Evolutionary conservation across 192 early-diverging fungal genomes (phyloP).

Genomic region (Linnemannia zychae): DNA sequence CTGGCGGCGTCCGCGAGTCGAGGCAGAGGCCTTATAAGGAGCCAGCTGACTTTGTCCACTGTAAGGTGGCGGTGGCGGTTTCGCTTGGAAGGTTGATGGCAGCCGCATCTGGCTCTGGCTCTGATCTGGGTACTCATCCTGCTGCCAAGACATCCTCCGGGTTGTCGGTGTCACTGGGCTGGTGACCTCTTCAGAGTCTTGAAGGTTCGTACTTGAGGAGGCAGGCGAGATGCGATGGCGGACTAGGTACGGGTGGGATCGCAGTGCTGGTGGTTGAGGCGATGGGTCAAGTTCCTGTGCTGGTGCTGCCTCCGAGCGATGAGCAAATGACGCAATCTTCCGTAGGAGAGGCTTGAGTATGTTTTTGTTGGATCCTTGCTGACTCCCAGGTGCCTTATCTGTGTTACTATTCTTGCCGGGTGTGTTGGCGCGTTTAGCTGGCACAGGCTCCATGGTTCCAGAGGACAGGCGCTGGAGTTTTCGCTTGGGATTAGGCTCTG

Average conservation of each 20-base stretch:
- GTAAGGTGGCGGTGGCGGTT: slow-evolving; percentile 42
- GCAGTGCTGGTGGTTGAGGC: slow-evolving; percentile 18
- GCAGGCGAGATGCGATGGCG: slow-evolving; percentile 45
- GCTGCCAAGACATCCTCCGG: slow-evolving; percentile 21
- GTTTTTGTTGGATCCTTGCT: slow-evolving; percentile 32
- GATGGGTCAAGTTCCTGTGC: slow-evolving; percentile 31
- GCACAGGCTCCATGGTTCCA: slow-evolving; percentile 34
- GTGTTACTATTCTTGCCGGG: slow-evolving; percentile 18
- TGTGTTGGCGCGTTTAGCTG: slow-evolving; percentile 40
- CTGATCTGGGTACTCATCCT: neutral
- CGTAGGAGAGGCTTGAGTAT: slow-evolving; percentile 35
- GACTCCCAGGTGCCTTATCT: neutral
- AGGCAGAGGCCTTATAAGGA: neutral
- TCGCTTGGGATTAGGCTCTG: slow-evolving; percentile 49
- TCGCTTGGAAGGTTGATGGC: slow-evolving; percentile 31
- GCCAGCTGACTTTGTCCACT: slow-evolving; percentile 25
- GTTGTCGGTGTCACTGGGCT: slow-evolving; percentile 37
- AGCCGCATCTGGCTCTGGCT: neutral
- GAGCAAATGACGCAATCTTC: slow-evolving; percentile 52
- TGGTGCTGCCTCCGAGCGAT: slow-evolving; percentile 29
- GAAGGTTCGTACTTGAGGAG: slow-evolving; percentile 24
- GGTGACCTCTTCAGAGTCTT: slow-evolving; percentile 14
- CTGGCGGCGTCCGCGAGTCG: slow-evolving; percentile 22
- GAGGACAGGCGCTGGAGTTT: slow-evolving; percentile 52
- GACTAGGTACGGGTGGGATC: slow-evolving; percentile 50